phyloP scores from a whole-genome alignment of 495 filamentous ascomycete species.

The Hyaloscypha bicolor region DNA sequence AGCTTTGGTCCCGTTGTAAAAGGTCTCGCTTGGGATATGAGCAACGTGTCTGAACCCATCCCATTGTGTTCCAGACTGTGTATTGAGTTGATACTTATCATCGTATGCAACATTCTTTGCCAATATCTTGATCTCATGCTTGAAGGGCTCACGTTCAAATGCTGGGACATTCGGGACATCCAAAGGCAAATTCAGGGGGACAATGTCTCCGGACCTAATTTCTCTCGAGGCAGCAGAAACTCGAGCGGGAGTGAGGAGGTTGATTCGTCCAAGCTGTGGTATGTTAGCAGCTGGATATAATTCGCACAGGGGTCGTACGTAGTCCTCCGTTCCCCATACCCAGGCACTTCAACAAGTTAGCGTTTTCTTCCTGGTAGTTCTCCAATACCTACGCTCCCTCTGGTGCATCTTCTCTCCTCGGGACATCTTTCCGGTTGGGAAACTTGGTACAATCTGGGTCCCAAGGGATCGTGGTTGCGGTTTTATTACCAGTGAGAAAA shows the following conservation, averaged over 20 bases:
- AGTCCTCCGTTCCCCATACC: conserved; percentile 64
- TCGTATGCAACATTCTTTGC: conserved; percentile 55
- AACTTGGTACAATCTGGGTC: conserved; percentile 56
- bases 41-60: conserved; percentile 64
- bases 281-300: background rate
- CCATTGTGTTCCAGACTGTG: conserved; percentile 57
- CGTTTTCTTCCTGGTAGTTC: background rate
- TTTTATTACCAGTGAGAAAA: conserved; percentile 45
- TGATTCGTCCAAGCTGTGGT: conserved; percentile 52
- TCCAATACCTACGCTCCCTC: conserved; percentile 21
- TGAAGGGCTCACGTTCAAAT: conserved; percentile 38
- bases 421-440: conserved; percentile 55
- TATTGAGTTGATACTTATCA: conserved; percentile 65
- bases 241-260: conserved; percentile 58
- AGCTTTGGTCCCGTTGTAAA: conserved; percentile 51
- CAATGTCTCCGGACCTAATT: conserved; percentile 56
- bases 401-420: conserved; percentile 37
- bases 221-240: conserved; percentile 51
- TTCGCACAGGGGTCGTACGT: conserved; percentile 33
- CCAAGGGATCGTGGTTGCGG: conserved; percentile 52
- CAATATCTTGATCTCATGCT: conserved; percentile 51
- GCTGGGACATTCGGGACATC: conserved; percentile 49
- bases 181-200: conserved; percentile 51
- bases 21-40: conserved; percentile 52
- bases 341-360: conserved; percentile 41